phyloP scores from a whole-genome alignment of 352 stramenopile genomes.

The Phytophthora hybrid region DNA sequence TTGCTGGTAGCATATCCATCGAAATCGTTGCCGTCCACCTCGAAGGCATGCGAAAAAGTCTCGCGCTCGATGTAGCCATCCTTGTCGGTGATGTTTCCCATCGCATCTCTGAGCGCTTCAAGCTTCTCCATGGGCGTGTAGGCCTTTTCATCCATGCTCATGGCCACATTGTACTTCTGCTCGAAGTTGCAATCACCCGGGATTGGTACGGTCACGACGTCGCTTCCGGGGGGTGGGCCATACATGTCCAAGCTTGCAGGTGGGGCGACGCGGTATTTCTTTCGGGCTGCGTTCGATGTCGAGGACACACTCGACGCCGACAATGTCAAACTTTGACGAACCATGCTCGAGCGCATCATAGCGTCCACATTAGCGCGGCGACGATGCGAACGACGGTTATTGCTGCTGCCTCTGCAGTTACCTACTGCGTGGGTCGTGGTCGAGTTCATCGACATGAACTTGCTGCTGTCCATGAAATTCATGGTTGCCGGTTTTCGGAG shows the following conservation, averaged over 20 bases:
- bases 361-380: slow-evolving; percentile 72
- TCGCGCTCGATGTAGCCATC: slow-evolving; percentile 70
- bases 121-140: slow-evolving; percentile 62
- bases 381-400: slow-evolving; percentile 36
- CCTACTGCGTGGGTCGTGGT: slow-evolving; percentile 40
- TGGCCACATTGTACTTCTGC: slow-evolving; percentile 65
- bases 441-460: slow-evolving; percentile 51
- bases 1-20: slow-evolving; percentile 56
- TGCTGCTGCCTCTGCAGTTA: slow-evolving; percentile 29
- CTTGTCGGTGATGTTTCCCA: slow-evolving; percentile 64
- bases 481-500: slow-evolving; percentile 46
- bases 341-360: slow-evolving; percentile 75
- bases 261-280: slow-evolving; percentile 28
- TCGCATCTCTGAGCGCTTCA: slow-evolving; percentile 67
- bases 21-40: slow-evolving; percentile 61
- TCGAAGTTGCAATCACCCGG: slow-evolving; percentile 69
- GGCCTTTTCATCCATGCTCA: slow-evolving; percentile 58
- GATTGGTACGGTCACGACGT: slow-evolving; percentile 65
- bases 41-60: slow-evolving; percentile 76
- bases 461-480: slow-evolving; percentile 67
- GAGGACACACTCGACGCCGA: slow-evolving; percentile 45
- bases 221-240: slow-evolving; percentile 53
- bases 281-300: slow-evolving; percentile 27
- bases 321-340: slow-evolving; percentile 56
- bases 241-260: slow-evolving; percentile 35